These are phyloP conservation scores for Penicillium mononematosum DNA, from an alignment of 495 filamentous ascomycete genomes.

Conservation along the genomic window DNA sequence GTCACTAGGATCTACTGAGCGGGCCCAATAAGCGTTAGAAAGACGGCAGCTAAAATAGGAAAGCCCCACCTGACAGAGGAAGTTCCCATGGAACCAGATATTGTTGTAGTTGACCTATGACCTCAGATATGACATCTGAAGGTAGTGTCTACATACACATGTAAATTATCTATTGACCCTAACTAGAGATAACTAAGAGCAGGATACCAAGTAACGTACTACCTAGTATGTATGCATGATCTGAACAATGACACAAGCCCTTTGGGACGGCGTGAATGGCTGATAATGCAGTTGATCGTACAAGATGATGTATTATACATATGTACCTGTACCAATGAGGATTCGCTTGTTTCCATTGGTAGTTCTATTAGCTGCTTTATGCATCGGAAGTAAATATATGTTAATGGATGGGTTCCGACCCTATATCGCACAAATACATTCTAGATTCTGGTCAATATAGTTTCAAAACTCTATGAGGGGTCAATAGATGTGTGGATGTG, in stretches of 20 bases:
- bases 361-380: background rate
- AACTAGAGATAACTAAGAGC: background rate
- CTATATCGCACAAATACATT: slow-evolving; percentile 6
- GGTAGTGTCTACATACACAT: background rate
- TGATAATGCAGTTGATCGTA: slow-evolving; percentile 3
- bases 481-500: background rate
- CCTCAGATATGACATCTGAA: too few relatives aligned
- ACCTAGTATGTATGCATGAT: background rate
- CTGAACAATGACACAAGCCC: background rate
- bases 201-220: background rate
- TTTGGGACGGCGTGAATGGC: background rate
- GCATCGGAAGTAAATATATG: slow-evolving; percentile 1
- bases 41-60: too few relatives aligned
- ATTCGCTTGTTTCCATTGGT: slow-evolving; percentile 7
- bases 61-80: too few relatives aligned
- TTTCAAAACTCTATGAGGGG: background rate
- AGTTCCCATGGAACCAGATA: too few relatives aligned
- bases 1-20: too few relatives aligned
- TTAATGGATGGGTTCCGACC: background rate
- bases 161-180: background rate
- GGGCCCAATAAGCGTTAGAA: too few relatives aligned
- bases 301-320: background rate
- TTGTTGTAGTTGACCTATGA: too few relatives aligned
- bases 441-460: background rate
- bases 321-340: background rate